Conservation (phyloP, 495 filamentous ascomycete species). For the Penicillium samsonianum region DNA sequence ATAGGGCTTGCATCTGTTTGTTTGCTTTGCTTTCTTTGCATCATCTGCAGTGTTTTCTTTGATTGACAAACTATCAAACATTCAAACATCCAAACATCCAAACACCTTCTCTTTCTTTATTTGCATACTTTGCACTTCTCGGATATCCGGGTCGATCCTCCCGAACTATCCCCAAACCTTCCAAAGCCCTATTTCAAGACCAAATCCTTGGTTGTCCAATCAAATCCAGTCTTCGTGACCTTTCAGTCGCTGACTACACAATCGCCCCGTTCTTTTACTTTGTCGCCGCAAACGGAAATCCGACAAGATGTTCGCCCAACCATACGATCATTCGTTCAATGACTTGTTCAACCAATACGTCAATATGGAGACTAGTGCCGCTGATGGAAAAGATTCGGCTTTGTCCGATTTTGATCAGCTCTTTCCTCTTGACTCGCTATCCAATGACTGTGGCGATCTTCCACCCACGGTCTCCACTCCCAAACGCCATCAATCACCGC, state of each 20-base stretch:
- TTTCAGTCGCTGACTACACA: slow-evolving; percentile 24
- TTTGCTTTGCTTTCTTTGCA: slow-evolving; percentile 55
- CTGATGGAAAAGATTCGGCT: slow-evolving; percentile 45
- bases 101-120: slow-evolving; percentile 11
- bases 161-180: slow-evolving; percentile 15
- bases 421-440: slow-evolving; percentile 45
- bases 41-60: slow-evolving; percentile 49
- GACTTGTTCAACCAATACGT: slow-evolving; percentile 56
- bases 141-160: slow-evolving; percentile 19
- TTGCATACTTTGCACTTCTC: slow-evolving; percentile 18
- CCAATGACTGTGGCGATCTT: slow-evolving; percentile 50
- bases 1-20: slow-evolving; percentile 49
- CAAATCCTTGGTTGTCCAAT: slow-evolving; percentile 31
- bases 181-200: slow-evolving; percentile 9
- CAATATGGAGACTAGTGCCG: slow-evolving; percentile 46
- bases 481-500: slow-evolving; percentile 41
- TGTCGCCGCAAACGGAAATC: slow-evolving; percentile 50
- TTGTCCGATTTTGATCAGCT: slow-evolving; percentile 49
- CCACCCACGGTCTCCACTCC: slow-evolving; percentile 42
- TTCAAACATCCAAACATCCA: slow-evolving; percentile 15
- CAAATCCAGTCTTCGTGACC: slow-evolving; percentile 26
- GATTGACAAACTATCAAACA: slow-evolving; percentile 46
- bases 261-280: slow-evolving; percentile 15
- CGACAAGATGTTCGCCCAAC: slow-evolving; percentile 50
- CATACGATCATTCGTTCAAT: slow-evolving; percentile 53